phyloP scores from a whole-genome alignment of 1,139 yeast genomes.

The Blastobotrys aristatus region DNA sequence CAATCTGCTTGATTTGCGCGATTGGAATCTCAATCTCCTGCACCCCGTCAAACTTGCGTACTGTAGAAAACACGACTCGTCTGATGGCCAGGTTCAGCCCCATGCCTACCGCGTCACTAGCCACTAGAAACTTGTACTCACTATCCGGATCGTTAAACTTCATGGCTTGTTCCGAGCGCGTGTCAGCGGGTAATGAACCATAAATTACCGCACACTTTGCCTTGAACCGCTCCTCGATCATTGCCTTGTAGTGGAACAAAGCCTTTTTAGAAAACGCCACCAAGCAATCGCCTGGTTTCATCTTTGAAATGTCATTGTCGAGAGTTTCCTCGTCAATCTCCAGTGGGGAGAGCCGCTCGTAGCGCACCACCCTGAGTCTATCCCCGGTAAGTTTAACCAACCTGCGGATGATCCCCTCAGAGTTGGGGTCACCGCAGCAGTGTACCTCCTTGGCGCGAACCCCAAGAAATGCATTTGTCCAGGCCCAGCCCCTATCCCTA shows the following conservation, averaged over 20 bases:
- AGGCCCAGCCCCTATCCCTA: conserved; percentile 77
- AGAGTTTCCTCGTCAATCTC: conserved; percentile 46
- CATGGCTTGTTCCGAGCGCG: conserved; percentile 76
- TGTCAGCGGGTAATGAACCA: conserved; percentile 96
- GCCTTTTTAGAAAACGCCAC: conserved; percentile 72
- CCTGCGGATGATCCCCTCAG: conserved; percentile 58
- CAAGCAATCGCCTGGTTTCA: conserved; percentile 75
- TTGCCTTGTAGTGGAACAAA: conserved; percentile 26
- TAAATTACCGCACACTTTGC: conserved; percentile 80
- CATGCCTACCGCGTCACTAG: conserved; percentile 98
- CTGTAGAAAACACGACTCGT: conserved; percentile 67
- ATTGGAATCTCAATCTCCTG: conserved; percentile 45
- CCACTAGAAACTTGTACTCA: conserved; percentile 71
- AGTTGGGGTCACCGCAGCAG: conserved; percentile 87
- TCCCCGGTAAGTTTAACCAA: conserved; percentile 74
- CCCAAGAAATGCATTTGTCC: conserved; percentile 91
- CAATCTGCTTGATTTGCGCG: conserved; percentile 76
- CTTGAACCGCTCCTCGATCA: conserved; percentile 26
- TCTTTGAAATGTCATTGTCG: conserved; percentile 28
- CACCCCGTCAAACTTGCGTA: conserved; percentile 67
- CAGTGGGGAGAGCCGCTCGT: conserved; percentile 71
- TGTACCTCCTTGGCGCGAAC: conserved; percentile 82
- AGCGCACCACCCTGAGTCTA: conserved; percentile 58
- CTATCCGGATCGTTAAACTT: conserved; percentile 63
- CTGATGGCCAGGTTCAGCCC: conserved; percentile 83